A percentile compares a stretch with the other conserved stretches of the same genome.
phyloP scores from a whole-genome alignment of 176 grass and related monocot genomes.

The bread wheat (Triticum aestivum) region DNA sequence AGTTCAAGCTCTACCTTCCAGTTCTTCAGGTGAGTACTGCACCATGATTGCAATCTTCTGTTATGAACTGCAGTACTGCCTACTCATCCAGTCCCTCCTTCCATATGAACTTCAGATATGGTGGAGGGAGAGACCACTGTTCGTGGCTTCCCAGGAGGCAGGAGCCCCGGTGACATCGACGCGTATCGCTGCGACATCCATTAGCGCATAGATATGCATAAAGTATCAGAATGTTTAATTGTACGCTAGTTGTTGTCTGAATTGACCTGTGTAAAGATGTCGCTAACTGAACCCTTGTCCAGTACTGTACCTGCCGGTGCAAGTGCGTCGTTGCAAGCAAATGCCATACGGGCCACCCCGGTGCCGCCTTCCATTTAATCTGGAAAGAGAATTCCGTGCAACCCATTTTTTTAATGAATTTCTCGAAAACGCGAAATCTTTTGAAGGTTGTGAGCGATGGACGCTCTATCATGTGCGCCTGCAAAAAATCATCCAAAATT shows the following conservation, averaged over 20 bases:
- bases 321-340: background rate
- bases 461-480: too few relatives aligned
- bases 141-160: background rate
- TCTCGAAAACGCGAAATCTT: too few relatives aligned
- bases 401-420: too few relatives aligned
- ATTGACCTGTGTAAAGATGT: background rate
- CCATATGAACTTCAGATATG: slow-evolving; percentile 26
- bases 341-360: background rate
- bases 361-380: too few relatives aligned
- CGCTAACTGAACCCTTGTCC: background rate
- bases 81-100: background rate
- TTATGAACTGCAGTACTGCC: background rate
- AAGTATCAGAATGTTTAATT: background rate
- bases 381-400: too few relatives aligned
- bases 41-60: background rate
- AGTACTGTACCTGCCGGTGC: background rate
- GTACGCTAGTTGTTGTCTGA: background rate
- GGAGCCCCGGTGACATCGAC: background rate
- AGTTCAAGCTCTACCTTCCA: slow-evolving; percentile 91
- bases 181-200: too few relatives aligned
- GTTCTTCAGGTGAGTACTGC: slow-evolving; percentile 53
- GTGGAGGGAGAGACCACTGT: background rate
- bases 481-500: too few relatives aligned
- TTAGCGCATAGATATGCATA: background rate
- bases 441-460: too few relatives aligned